Base-by-base conservation (phyloP, 2,329 filamentous ascomycete genomes). In the Cladosporium halotolerans region DNA sequence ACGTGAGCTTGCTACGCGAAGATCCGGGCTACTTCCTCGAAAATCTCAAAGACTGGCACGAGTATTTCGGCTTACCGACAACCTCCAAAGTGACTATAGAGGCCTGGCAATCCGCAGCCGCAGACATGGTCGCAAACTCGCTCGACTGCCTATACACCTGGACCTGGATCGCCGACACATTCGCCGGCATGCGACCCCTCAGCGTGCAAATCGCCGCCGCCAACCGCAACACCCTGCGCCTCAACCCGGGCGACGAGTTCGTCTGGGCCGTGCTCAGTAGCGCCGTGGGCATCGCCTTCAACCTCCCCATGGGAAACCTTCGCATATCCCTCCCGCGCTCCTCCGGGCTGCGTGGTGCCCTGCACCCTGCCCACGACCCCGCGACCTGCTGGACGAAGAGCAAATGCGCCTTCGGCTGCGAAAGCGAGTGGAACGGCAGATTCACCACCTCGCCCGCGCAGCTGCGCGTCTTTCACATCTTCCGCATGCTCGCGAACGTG, bases 21-120 rank as follows among this genome's bases (percentile, higher is more conserved):
- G 82, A 85, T 60, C 80, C 81, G 0, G 66, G 66, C 0, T 83
- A 82, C 64, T 84, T 83, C 57, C 64, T 70, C 3, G 68, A 77
- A 1, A 52, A 65, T 0, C 41, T 81, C 1, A 56, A 61, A 8
- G 75, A 79, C 1, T 59, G 61, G 28, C 70, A 67, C 18, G 76
- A 80, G 10, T 80, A 83, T 58, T 67, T 72, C 0, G 72, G 13
- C 52, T 64, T 3, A 9, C 50, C 1, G 10, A 28, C 14, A 16
- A 4, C 23, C 69, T 73, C 38, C 66, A n/a, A 52, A n/a, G 19
- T 42, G 16, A 19, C 40, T 14, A 14, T 8, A 23, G 40, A 42
- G 10, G 9, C 9, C 40, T 50, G 47, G 47, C 32, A 13, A 5
- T 2, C 9, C 2, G 14, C 36, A 1, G 47, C 47, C 13, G 11